Conservation (phyloP, 2,329 filamentous ascomycete genomes). For the Ambrosiella cleistominuta region DNA sequence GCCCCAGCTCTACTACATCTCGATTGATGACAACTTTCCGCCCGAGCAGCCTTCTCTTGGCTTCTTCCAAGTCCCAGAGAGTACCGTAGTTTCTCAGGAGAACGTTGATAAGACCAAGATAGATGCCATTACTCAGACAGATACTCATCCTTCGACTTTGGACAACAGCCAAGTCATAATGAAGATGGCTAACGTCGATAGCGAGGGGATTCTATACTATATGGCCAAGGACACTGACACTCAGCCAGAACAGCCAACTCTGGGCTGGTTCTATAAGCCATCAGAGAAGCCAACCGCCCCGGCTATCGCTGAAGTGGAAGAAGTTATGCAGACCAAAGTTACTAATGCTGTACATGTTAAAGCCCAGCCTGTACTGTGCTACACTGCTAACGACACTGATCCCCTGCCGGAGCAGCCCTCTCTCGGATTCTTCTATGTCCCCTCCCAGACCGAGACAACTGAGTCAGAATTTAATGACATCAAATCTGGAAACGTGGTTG, state of each 20-base stretch:
- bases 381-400: not conserved
- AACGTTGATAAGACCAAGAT: not conserved
- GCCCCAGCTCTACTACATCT: too few species aligned
- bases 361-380: not conserved
- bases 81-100: not conserved
- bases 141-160: too few species aligned
- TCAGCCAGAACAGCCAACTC: not conserved
- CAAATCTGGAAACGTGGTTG: too few species aligned
- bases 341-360: not conserved
- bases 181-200: too few species aligned
- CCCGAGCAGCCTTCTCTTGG: too few species aligned
- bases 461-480: too few species aligned
- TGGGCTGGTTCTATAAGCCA: not conserved
- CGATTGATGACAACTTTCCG: too few species aligned
- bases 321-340: not conserved
- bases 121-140: too few species aligned
- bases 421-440: not conserved
- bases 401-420: not conserved
- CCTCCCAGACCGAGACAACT: too few species aligned
- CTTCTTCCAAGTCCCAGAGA: too few species aligned
- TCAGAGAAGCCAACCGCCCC: not conserved
- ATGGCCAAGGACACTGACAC: not conserved
- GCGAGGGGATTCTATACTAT: not conserved
- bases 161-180: too few species aligned
- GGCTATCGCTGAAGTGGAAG: not conserved